Evolutionary conservation across 345 rosid species (phyloP).

Genomic region (Trapa incisa): DNA sequence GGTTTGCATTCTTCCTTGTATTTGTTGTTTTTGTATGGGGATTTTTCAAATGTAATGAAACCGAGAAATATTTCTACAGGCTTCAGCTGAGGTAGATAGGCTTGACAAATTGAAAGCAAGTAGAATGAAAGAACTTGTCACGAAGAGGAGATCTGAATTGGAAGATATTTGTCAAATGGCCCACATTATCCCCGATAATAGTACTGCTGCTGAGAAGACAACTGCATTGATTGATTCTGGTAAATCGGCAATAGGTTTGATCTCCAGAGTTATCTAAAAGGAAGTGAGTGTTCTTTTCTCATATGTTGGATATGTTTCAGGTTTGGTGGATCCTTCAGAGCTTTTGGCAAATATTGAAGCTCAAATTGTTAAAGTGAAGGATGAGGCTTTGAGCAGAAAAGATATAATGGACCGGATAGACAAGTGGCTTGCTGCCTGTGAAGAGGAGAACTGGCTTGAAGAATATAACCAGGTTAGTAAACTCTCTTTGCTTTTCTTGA

Average conservation of each 20-base stretch:
- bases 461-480: constrained; percentile 66
- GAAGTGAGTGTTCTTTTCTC: constrained; percentile 2
- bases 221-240: constrained; percentile 90
- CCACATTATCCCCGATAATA: constrained; percentile 76
- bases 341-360: constrained; percentile 70
- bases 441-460: constrained; percentile 96
- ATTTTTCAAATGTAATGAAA: not conserved
- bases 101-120: constrained; percentile 69
- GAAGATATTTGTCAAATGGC: constrained; percentile 61
- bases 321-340: constrained; percentile 87
- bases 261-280: constrained; percentile 3
- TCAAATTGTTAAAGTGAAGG: constrained; percentile 64
- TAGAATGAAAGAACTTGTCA: constrained; percentile 92
- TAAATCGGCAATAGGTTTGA: constrained; percentile 13
- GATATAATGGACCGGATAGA: constrained; percentile 92
- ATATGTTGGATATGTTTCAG: constrained; percentile 21
- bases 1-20: constrained; percentile 22
- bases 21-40: not conserved
- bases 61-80: constrained; percentile 25
- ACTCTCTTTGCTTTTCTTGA: not conserved
- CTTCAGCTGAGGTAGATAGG: constrained; percentile 72
- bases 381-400: constrained; percentile 72
- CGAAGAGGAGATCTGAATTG: constrained; percentile 75
- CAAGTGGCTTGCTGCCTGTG: constrained; percentile 86
- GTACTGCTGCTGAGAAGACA: constrained; percentile 85